Conservation (phyloP, 176 grass and related monocot genomes). For the Bothriochloa decipiens region DNA sequence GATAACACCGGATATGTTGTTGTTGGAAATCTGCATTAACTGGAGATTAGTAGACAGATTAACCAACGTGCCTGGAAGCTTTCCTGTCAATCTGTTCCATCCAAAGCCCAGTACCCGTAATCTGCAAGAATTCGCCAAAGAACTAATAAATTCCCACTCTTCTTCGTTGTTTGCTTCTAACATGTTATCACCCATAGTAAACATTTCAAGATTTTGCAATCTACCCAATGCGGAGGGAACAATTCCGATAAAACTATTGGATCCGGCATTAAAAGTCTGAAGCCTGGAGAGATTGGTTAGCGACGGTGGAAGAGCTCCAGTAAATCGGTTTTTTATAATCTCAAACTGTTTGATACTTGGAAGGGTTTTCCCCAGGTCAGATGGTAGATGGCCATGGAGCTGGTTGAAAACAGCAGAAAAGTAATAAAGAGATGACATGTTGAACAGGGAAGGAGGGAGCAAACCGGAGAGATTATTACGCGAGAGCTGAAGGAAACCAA, state of each 20-base stretch:
- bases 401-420: no score
- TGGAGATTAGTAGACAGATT: conserved; percentile 6
- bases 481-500: background rate
- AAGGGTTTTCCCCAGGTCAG: background rate
- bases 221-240: background rate
- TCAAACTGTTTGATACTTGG: background rate
- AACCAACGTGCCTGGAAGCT: background rate
- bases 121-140: conserved; percentile 15
- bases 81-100: background rate
- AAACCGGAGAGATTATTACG: background rate
- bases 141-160: conserved; percentile 26
- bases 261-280: background rate
- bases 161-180: conserved; percentile 18
- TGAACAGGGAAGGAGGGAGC: no score
- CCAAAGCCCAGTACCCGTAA: background rate
- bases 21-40: background rate
- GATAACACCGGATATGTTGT: background rate
- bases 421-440: no score
- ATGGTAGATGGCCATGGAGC: background rate
- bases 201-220: background rate
- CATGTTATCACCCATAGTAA: background rate
- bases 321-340: background rate
- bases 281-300: background rate
- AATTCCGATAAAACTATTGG: background rate
- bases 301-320: conserved; percentile 2